phyloP scores from a whole-genome alignment of 2,329 filamentous ascomycete species.

The Lachnellula hyalina region DNA sequence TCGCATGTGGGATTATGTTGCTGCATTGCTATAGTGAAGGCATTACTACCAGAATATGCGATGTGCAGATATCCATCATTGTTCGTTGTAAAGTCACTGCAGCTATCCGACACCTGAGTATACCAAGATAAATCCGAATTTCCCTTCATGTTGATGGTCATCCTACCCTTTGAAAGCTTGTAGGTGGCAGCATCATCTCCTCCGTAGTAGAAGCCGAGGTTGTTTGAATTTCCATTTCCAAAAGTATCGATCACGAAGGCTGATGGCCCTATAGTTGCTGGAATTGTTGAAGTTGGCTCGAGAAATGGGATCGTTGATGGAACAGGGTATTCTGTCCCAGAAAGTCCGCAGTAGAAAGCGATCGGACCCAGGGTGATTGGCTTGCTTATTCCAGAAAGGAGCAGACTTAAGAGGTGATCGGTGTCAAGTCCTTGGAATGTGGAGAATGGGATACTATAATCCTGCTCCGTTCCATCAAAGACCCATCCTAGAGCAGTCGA shows the following conservation, averaged over 20 bases:
- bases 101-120: constrained; percentile 50
- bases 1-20: constrained; percentile 61
- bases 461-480: constrained; percentile 54
- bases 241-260: constrained; percentile 59
- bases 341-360: constrained; percentile 52
- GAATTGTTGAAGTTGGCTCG: constrained; percentile 42
- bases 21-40: constrained; percentile 60
- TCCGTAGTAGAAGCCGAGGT: constrained; percentile 61
- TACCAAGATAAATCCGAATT: constrained; percentile 59
- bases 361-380: constrained; percentile 51
- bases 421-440: constrained; percentile 46
- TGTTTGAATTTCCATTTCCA: constrained; percentile 45
- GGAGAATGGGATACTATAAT: constrained; percentile 53
- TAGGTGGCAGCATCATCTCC: constrained; percentile 53
- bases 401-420: constrained; percentile 46
- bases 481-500: constrained; percentile 50
- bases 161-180: constrained; percentile 44
- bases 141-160: constrained; percentile 49
- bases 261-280: constrained; percentile 44
- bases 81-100: constrained; percentile 50
- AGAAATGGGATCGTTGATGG: constrained; percentile 37
- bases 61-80: constrained; percentile 59
- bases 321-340: constrained; percentile 44
- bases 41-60: constrained; percentile 54
- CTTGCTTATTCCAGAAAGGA: constrained; percentile 43